Evolutionary conservation across 768 basidiomycete species (phyloP).

Genomic region (Tylopilus sp.): DNA sequence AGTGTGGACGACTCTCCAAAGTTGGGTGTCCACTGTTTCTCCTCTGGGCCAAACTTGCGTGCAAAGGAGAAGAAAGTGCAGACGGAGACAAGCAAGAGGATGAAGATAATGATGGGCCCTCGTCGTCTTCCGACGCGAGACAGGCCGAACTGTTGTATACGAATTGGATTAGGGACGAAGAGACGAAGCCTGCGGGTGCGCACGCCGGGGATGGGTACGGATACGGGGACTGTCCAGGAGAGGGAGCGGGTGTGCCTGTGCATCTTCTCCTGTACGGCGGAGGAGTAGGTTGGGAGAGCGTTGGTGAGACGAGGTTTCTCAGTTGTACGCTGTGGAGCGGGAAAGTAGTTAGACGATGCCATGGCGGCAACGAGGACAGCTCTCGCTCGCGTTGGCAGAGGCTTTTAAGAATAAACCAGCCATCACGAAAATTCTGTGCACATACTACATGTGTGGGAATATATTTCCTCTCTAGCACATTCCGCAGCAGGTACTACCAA

Average conservation of each 20-base stretch:
- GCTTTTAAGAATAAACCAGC: conserved; percentile 13
- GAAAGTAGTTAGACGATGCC: conserved; percentile 48
- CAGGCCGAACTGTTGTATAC: conserved; percentile 54
- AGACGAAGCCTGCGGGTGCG: conserved; percentile 54
- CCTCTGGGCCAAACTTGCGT: conserved; percentile 57
- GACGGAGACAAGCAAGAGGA: conserved; percentile 44
- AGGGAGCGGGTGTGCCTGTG: conserved; percentile 41
- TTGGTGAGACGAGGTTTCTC: conserved; percentile 42
- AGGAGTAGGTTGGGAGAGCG: conserved; percentile 47
- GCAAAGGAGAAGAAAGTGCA: conserved; percentile 58
- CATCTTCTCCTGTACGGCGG: conserved; percentile 66
- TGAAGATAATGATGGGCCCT: conserved; percentile 49
- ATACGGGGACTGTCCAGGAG: conserved; percentile 59
- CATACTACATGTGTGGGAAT: conserved; percentile 16
- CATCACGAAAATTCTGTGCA: no score
- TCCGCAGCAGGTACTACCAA: conserved; percentile 28
- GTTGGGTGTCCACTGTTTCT: conserved; percentile 60
- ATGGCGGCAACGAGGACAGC: conserved; percentile 23
- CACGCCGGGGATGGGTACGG: conserved; percentile 58
- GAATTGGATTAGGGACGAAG: conserved; percentile 56
- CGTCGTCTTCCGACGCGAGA: conserved; percentile 57
- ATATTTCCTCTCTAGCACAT: conserved; percentile 22
- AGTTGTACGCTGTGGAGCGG: conserved; percentile 41
- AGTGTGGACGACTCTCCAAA: conserved; percentile 66
- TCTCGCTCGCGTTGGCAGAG: conserved; percentile 4